Conservation (phyloP, 495 filamentous ascomycete genomes). For the Xylaria curta region DNA sequence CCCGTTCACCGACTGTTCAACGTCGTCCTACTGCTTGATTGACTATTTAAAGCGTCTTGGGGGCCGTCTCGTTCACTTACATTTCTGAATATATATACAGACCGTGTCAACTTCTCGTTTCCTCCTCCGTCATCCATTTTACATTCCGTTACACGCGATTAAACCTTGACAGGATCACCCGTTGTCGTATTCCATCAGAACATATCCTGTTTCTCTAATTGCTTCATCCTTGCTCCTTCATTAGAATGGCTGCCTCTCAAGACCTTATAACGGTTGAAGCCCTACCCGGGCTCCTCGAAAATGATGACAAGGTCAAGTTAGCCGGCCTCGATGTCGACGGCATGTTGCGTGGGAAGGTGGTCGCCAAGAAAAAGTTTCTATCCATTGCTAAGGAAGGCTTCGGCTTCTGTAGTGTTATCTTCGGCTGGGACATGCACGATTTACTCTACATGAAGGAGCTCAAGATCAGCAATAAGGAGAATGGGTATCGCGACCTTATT, state of each 20-base stretch:
- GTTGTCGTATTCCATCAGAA: neutral
- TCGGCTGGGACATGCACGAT: constrained; percentile 99
- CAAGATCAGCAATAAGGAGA: constrained; percentile 87
- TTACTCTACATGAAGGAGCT: constrained; percentile 85
- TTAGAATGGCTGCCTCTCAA: constrained; percentile 31
- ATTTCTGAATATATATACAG: constrained; percentile 14
- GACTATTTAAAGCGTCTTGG: neutral
- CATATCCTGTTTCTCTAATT: neutral
- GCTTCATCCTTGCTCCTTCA: neutral
- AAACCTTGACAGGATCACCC: neutral
- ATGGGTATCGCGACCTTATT: constrained; percentile 89
- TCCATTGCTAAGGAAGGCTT: constrained; percentile 84
- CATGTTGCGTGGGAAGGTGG: constrained; percentile 87
- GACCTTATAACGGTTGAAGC: constrained; percentile 61
- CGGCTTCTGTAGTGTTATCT: constrained; percentile 95
- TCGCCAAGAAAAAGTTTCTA: constrained; percentile 96
- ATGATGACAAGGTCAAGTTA: constrained; percentile 89
- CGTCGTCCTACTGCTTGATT: neutral
- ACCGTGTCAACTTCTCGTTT: neutral
- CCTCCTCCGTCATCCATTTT: neutral
- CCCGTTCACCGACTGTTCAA: constrained; percentile 16
- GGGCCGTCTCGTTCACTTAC: neutral
- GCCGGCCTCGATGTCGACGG: constrained; percentile 94
- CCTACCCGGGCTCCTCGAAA: constrained; percentile 67
- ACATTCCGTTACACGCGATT: neutral